Base-by-base conservation (phyloP, 306 rosid species). In the Cajanus cajan region DNA sequence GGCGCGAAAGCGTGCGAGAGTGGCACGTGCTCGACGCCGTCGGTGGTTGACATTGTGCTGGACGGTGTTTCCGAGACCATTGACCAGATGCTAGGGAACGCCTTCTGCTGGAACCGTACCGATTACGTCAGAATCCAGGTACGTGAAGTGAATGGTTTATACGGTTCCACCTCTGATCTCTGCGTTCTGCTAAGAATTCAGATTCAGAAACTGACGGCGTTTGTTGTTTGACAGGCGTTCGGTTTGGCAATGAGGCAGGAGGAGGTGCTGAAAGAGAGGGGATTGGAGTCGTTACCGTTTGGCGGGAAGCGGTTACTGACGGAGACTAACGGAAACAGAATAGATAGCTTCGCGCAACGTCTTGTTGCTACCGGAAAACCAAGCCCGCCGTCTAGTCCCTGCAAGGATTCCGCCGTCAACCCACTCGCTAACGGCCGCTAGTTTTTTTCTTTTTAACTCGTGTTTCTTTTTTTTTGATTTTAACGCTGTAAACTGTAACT, bases 241-340 rank as follows among this genome's bases (percentile, higher is more conserved):
- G 90, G 92, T 64, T 74, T 89, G 80, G 86, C 75, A 44, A 14
- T 41, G 76, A 74, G 39, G 62, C 83, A 77, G 33, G 39, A 86
- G 71, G 89, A 79, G 52, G 92, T 95, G 79, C 73, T 95, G 84
- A 84, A 82, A 48, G 97, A 93, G 74, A 87, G 87, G 70, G 93
- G 94, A 0, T 84, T 91, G 14, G 98, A 95, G 80, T 89, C 99
- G 87, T 84, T 93, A 63, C 94, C 99, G 72, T 95, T 93, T 93
- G 99, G 99, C 88, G 98, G 99, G 90, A 95, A 95, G 79, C 96
- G 97, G 89, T 93, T 95, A 82, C 85, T 95, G 82, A 89, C 89
- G 88, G 99, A 90, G 85, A 93, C 93, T 34, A 95, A 95, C 93
- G 99, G 96, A 14, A 83, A 89, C 75, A 90, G 97, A 84, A 95